A percentile compares a stretch with the other conserved stretches of the same genome.
Evolutionary conservation across 495 filamentous ascomycete species (phyloP).

Genomic region (Penicillium salamii): DNA sequence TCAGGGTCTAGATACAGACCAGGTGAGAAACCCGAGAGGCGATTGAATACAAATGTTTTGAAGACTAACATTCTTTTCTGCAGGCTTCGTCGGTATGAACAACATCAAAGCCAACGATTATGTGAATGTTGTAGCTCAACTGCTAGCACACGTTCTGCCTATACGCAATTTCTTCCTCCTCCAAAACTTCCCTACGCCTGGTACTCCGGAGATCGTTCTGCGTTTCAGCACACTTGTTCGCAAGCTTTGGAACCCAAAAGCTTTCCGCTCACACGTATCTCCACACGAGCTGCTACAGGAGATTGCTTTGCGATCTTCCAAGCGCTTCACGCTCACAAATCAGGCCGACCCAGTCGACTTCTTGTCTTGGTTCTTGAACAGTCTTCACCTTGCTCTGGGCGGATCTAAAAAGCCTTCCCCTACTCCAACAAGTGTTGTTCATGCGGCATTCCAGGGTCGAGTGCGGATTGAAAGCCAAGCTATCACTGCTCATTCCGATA

Average conservation of each 20-base stretch:
- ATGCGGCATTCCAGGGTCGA: slow-evolving; percentile 88
- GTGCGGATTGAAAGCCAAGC: slow-evolving; percentile 90
- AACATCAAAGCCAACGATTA: slow-evolving; percentile 99
- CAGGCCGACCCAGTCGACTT: slow-evolving; percentile 97
- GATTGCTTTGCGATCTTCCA: slow-evolving; percentile 82
- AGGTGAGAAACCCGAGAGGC: slow-evolving; percentile 39
- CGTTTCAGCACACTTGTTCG: slow-evolving; percentile 87
- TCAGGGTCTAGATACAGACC: slow-evolving; percentile 80
- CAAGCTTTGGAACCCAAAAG: slow-evolving; percentile 97
- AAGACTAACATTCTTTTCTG: slow-evolving; percentile 9
- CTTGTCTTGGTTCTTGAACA: slow-evolving; percentile 94
- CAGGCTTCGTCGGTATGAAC: slow-evolving; percentile 96
- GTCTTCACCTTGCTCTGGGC: slow-evolving; percentile 86
- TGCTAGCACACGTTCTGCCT: slow-evolving; percentile 84
- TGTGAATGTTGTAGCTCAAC: slow-evolving; percentile 93
- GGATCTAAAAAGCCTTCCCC: slow-evolving; percentile 82
- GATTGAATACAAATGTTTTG: too few relatives aligned
- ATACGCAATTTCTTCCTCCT: slow-evolving; percentile 92
- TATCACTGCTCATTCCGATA: slow-evolving; percentile 90
- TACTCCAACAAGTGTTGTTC: slow-evolving; percentile 65
- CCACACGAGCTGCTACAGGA: slow-evolving; percentile 97
- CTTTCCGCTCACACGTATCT: slow-evolving; percentile 96
- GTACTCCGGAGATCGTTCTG: slow-evolving; percentile 59
- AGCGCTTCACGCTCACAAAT: slow-evolving; percentile 84
- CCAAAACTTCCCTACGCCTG: slow-evolving; percentile 51